A percentile compares a stretch with the other conserved stretches of the same genome.
Conservation (phyloP, 2,329 filamentous ascomycete genomes). For the Cadophora gregata region DNA sequence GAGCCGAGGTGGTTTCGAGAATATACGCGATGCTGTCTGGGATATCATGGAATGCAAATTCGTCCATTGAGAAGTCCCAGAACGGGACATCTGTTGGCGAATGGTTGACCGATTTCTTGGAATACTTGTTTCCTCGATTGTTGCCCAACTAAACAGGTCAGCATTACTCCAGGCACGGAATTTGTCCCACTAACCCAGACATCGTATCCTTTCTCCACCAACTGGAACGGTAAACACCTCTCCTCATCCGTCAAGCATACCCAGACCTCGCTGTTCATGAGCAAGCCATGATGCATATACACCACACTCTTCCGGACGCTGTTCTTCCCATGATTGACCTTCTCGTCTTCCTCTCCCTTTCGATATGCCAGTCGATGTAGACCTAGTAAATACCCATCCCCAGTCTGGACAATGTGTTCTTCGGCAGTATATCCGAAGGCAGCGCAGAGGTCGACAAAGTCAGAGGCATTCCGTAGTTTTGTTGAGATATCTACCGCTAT, state of each 20-base stretch:
- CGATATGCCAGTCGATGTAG: slow-evolving; percentile 86
- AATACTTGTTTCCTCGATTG: slow-evolving; percentile 98
- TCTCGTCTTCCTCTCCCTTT: slow-evolving; percentile 78
- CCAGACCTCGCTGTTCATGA: slow-evolving; percentile 99
- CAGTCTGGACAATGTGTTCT: slow-evolving; percentile 94
- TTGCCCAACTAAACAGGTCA: slow-evolving; percentile 76
- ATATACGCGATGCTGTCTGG: slow-evolving; percentile 94
- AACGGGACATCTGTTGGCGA: slow-evolving; percentile 80
- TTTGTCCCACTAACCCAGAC: slow-evolving; percentile 73
- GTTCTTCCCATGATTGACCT: slow-evolving; percentile 74
- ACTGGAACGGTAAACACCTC: slow-evolving; percentile 83
- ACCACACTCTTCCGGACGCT: slow-evolving; percentile 82
- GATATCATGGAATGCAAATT: slow-evolving; percentile 98
- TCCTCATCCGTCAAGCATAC: slow-evolving; percentile 88
- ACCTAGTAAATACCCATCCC: slow-evolving; percentile 90
- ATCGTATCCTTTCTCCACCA: slow-evolving; percentile 92
- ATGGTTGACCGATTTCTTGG: slow-evolving; percentile 84
- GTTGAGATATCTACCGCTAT: slow-evolving; percentile 63
- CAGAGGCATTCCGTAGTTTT: slow-evolving; percentile 83
- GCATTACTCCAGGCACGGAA: slow-evolving; percentile 14
- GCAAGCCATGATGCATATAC: slow-evolving; percentile 92
- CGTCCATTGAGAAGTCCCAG: slow-evolving; percentile 98
- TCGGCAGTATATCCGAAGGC: slow-evolving; percentile 92
- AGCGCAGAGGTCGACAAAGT: slow-evolving; percentile 93
- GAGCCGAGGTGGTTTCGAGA: slow-evolving; percentile 79